A percentile compares a stretch with the other conserved stretches of the same genome.
Conservation (phyloP, 2,329 filamentous ascomycete species). For the Elsinoe ampelina region DNA sequence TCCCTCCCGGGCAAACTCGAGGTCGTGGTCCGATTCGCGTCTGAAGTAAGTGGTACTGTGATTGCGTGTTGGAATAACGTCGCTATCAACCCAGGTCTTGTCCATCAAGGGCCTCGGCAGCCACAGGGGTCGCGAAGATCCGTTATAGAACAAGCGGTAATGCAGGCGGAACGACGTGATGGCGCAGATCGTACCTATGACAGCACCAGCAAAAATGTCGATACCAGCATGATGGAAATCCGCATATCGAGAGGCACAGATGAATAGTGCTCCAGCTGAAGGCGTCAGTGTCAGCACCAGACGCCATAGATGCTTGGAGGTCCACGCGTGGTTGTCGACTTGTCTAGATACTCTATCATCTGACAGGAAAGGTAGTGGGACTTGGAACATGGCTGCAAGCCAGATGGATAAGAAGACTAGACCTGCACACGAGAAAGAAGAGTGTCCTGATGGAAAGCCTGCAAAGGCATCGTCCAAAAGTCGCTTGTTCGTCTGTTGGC, state of each 20-base stretch:
- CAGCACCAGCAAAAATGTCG: slow-evolving; percentile 76
- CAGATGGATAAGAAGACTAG: neutral
- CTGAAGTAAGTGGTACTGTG: too few relatives aligned
- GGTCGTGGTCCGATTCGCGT: too few relatives aligned
- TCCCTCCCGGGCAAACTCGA: too few relatives aligned
- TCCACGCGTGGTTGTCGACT: neutral
- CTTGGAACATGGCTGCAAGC: neutral
- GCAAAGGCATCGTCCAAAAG: too few relatives aligned
- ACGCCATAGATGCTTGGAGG: neutral
- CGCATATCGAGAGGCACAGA: slow-evolving; percentile 73
- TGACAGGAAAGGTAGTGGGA: neutral
- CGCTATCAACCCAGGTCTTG: too few relatives aligned
- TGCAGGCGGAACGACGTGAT: slow-evolving; percentile 77
- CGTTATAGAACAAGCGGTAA: slow-evolving; percentile 38
- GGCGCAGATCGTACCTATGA: slow-evolving; percentile 63
- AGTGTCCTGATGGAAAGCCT: too few relatives aligned
- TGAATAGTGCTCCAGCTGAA: slow-evolving; percentile 59
- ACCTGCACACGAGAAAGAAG: too few relatives aligned
- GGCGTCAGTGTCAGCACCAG: neutral
- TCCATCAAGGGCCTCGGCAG: too few relatives aligned
- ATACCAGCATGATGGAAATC: slow-evolving; percentile 89
- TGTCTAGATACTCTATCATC: too few relatives aligned
- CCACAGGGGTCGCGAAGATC: slow-evolving; percentile 41
- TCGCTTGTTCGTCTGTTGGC: too few relatives aligned
- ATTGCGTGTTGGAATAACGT: too few relatives aligned